Conservation (phyloP, 768 basidiomycete genomes). For the Chalciporus pseudorubinellus region DNA sequence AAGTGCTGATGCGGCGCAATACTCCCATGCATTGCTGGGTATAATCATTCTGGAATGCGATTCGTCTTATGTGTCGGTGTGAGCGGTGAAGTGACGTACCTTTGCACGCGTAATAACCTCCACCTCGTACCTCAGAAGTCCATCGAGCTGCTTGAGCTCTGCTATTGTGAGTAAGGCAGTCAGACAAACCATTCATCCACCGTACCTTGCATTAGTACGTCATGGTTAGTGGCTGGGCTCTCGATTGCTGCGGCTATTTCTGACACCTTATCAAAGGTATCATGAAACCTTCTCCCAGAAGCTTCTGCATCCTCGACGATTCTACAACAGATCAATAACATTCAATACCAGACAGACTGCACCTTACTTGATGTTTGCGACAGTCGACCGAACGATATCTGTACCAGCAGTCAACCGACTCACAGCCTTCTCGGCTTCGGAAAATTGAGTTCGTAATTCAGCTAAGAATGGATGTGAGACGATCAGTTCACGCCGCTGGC, state of each 20-base stretch:
- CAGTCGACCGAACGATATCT: slow-evolving; percentile 52
- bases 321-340: slow-evolving; percentile 33
- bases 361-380: slow-evolving; percentile 46
- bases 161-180: slow-evolving; percentile 5
- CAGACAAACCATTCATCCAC: not conserved
- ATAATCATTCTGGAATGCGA: slow-evolving; percentile 58
- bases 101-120: slow-evolving; percentile 54
- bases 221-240: slow-evolving; percentile 50
- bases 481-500: not conserved
- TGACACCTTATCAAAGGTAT: slow-evolving; percentile 54
- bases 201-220: slow-evolving; percentile 53
- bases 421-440: slow-evolving; percentile 53
- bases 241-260: slow-evolving; percentile 52
- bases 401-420: slow-evolving; percentile 54
- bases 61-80: slow-evolving; percentile 19
- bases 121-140: slow-evolving; percentile 59
- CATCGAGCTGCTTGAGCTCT: slow-evolving; percentile 68
- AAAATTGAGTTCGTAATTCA: slow-evolving; percentile 55
- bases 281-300: slow-evolving; percentile 55
- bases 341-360: not conserved
- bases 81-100: slow-evolving; percentile 31
- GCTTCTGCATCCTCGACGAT: slow-evolving; percentile 58
- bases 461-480: slow-evolving; percentile 37
- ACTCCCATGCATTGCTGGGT: slow-evolving; percentile 63
- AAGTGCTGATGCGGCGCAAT: slow-evolving; percentile 70